Conservation (phyloP, 2,329 filamentous ascomycete genomes). For the Penicillium brevicompactum region DNA sequence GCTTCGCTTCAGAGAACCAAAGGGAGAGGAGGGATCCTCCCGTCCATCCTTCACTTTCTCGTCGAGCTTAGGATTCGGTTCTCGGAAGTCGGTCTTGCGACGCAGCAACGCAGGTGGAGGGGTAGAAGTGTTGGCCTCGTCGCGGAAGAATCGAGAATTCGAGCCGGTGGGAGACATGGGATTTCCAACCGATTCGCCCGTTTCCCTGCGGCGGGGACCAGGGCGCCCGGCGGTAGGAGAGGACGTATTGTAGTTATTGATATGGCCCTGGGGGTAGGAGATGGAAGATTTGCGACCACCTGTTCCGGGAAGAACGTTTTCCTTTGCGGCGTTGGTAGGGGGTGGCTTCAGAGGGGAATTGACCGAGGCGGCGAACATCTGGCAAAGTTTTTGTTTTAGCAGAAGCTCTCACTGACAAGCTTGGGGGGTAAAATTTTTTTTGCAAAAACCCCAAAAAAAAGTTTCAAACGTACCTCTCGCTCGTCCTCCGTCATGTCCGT, state of each 20-base stretch:
- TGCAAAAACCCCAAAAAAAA: background rate
- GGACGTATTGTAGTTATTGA: slow-evolving; percentile 66
- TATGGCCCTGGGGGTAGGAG: slow-evolving; percentile 65
- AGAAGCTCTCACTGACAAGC: background rate
- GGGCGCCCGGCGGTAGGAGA: slow-evolving; percentile 76
- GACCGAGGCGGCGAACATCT: slow-evolving; percentile 83
- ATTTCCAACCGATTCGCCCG: slow-evolving; percentile 67
- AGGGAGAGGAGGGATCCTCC: slow-evolving; percentile 48
- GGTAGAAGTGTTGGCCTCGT: slow-evolving; percentile 58
- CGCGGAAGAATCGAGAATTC: slow-evolving; percentile 49
- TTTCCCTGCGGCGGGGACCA: slow-evolving; percentile 79
- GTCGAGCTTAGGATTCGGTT: slow-evolving; percentile 48
- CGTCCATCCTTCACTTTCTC: slow-evolving; percentile 54
- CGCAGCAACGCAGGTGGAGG: slow-evolving; percentile 63
- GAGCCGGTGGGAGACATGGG: slow-evolving; percentile 51
- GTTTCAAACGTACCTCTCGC: slow-evolving; percentile 56
- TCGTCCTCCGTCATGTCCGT: slow-evolving; percentile 71
- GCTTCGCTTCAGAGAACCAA: slow-evolving; percentile 59
- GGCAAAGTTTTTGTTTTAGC: slow-evolving; percentile 28
- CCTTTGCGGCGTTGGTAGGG: slow-evolving; percentile 67
- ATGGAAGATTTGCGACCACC: slow-evolving; percentile 77
- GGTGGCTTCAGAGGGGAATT: slow-evolving; percentile 92
- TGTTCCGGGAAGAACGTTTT: slow-evolving; percentile 40
- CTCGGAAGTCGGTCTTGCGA: slow-evolving; percentile 64
- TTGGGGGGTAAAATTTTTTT: no score